Base-by-base conservation (phyloP, 1,284 basidiomycete genomes). In the Naganishia liquefaciens region DNA sequence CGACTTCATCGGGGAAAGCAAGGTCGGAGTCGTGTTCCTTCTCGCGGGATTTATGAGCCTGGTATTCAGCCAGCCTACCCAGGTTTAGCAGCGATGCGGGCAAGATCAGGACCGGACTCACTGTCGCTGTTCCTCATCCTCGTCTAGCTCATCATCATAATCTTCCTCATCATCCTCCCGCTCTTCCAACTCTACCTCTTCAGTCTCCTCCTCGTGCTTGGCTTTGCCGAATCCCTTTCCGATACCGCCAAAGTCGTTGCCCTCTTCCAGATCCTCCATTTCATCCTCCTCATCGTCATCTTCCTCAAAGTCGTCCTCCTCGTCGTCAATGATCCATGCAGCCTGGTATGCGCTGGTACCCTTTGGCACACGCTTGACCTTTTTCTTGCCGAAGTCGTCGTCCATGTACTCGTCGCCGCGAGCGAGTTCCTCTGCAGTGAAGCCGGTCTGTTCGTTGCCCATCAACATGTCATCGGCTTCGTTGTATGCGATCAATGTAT, bases 381-480 rank as follows among this genome's bases (percentile, higher is more conserved):
- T 69, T 51, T 72, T 62, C 46, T 28, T 33, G 44, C 68, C 74
- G 30, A 80, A 77, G 23, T 73, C 74, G 30, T 63, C 43, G 30
- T 53, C 43, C 77, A 85, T 89, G 1, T 87, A 87, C 11, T 88
- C 68, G 76, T 54, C 68, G 68, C 74, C 78, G 3, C 77, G 81
- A 3, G 81, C 82, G 87, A 99, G 91, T 76, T 98, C 95, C 71
- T 98, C 95, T 75, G 98, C 93, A 0, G 93, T 97, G 0, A 95
- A 95, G 94, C 95, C 98, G 0, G 95, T 99, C 79, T 99, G 95
- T 74, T 99, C 95, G 74, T 95, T 95, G 17, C 84, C 86, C 79
- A 97, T 83, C 66, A 91, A 86, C 57, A 60, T 4, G 19, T 58
- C 58, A 72, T 98, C 93, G 0, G 90, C 90, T 37, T 88, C 86